Percentiles rank a stretch among this genome's conserved stretches.
phyloP scores from a whole-genome alignment of 148 eudicot genomes.

The Camellia granthamiana region DNA sequence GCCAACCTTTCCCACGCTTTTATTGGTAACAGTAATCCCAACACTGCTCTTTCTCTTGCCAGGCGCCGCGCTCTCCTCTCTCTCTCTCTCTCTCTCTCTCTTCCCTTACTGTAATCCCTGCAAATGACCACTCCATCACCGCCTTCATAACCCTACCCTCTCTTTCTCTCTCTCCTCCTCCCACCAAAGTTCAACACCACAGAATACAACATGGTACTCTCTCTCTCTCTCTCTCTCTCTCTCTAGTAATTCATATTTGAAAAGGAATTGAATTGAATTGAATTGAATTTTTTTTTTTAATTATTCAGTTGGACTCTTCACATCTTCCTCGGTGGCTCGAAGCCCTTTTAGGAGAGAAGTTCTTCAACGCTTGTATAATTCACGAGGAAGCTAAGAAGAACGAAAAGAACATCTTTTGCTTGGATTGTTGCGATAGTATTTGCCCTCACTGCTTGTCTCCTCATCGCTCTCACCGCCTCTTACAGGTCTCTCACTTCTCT shows the following conservation, averaged over 20 bases:
- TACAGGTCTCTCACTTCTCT: conserved; percentile 33
- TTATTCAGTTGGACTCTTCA: conserved; percentile 22
- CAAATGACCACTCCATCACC: neutral
- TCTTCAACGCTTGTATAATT: conserved; percentile 45
- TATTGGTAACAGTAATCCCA: conserved; percentile 31
- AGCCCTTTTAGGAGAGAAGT: conserved; percentile 38
- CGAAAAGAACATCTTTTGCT: conserved; percentile 52
- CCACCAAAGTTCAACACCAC: neutral
- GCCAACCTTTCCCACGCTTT: conserved; percentile 11
- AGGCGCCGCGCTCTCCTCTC: conserved; percentile 25
- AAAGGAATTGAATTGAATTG: neutral
- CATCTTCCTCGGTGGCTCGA: conserved; percentile 42
- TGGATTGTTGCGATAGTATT: conserved; percentile 49
- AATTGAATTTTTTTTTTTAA: neutral
- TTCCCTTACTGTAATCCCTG: conserved; percentile 5
- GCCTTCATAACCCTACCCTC: neutral
- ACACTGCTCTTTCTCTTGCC: neutral
- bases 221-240: neutral
- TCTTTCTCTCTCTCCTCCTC: neutral
- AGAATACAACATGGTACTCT: neutral
- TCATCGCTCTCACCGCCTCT: conserved; percentile 50
- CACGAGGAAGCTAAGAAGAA: conserved; percentile 47
- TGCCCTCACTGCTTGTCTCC: conserved; percentile 40
- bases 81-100: conserved; percentile 7
- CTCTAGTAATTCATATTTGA: neutral